Percentiles rank a stretch among this genome's conserved stretches.
Evolutionary conservation across 768 basidiomycete species (phyloP).

Genomic region (Lactifluus echinatus): DNA sequence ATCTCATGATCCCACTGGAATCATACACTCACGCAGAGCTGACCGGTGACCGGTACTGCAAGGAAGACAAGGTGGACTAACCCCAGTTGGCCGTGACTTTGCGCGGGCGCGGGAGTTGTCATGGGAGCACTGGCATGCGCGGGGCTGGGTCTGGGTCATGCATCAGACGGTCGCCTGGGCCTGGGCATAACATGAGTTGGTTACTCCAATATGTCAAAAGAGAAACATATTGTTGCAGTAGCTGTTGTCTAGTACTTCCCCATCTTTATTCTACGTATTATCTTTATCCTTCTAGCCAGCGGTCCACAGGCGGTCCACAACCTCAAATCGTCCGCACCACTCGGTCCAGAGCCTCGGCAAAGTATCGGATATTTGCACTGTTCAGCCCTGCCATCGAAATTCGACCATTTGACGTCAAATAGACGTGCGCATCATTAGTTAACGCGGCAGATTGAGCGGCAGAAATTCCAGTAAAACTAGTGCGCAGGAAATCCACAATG

Average conservation of each 20-base stretch:
- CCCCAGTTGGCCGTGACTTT: too few species aligned
- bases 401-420: slow-evolving; percentile 78
- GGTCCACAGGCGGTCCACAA: not conserved
- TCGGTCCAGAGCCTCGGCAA: slow-evolving; percentile 62
- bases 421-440: slow-evolving; percentile 68
- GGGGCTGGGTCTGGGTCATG: too few species aligned
- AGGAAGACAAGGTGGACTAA: too few species aligned
- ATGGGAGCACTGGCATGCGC: too few species aligned
- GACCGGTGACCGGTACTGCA: too few species aligned
- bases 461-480: slow-evolving; percentile 78
- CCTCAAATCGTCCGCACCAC: slow-evolving; percentile 42
- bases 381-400: slow-evolving; percentile 96
- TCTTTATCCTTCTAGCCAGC: not conserved
- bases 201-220: not conserved
- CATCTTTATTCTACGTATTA: not conserved
- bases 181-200: too few species aligned
- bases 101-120: not conserved
- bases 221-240: not conserved
- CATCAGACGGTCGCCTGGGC: not conserved
- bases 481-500: not conserved
- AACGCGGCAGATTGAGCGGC: slow-evolving; percentile 56
- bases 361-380: slow-evolving; percentile 63
- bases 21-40: too few species aligned
- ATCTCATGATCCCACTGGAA: too few species aligned
- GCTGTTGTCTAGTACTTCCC: not conserved